These are phyloP conservation scores for Bruguiera hainesii DNA, from an alignment of 441 rosid species.

Conservation along the genomic window DNA sequence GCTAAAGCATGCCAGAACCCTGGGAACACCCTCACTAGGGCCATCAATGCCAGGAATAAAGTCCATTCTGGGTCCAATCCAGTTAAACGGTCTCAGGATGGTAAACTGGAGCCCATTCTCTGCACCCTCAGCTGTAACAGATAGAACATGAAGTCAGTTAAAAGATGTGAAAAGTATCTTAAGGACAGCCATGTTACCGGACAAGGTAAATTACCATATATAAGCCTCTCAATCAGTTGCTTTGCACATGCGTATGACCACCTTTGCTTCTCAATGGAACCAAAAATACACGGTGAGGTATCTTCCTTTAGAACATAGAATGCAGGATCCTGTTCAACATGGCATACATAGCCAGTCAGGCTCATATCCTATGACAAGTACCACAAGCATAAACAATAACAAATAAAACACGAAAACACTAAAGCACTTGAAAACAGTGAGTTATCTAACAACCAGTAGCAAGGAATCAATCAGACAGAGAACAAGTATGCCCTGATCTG, in stretches of 20 bases:
- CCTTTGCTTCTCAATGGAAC: constrained; percentile 96
- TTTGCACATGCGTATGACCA: constrained; percentile 99
- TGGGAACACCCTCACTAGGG: constrained; percentile 98
- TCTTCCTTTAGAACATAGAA: constrained; percentile 88
- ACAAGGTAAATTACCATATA: constrained; percentile 54
- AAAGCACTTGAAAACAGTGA: neutral
- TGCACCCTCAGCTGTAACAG: constrained; percentile 83
- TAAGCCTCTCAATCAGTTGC: constrained; percentile 93
- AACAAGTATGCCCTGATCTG: too few species aligned
- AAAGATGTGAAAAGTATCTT: constrained; percentile 7
- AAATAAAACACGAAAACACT: neutral
- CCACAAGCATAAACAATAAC: neutral
- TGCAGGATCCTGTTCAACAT: constrained; percentile 68
- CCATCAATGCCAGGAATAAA: constrained; percentile 99
- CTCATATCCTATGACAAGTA: neutral
- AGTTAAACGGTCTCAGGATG: constrained; percentile 93
- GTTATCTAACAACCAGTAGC: neutral
- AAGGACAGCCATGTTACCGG: constrained; percentile 6
- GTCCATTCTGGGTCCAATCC: constrained; percentile 99
- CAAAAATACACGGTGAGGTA: constrained; percentile 93
- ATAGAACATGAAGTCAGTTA: constrained; percentile 14
- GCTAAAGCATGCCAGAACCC: constrained; percentile 97
- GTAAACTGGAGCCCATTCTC: constrained; percentile 94
- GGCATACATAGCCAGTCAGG: constrained; percentile 9
- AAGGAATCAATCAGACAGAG: too few species aligned